phyloP scores from a whole-genome alignment of 192 early-diverging fungal genomes.

The Diversispora epigaea region DNA sequence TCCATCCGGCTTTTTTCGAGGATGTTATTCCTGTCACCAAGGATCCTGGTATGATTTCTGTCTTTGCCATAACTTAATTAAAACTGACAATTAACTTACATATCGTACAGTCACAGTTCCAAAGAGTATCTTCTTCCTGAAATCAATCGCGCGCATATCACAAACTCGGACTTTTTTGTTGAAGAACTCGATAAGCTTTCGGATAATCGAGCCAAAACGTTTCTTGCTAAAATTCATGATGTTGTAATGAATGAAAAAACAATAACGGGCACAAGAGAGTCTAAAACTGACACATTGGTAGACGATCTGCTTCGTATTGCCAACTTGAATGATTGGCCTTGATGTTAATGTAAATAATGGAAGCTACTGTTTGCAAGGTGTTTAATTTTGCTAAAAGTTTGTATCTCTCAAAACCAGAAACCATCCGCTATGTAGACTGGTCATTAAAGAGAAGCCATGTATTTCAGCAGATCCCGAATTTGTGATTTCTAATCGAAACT shows the following conservation, averaged over 20 bases:
- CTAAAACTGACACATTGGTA: constrained; percentile 16
- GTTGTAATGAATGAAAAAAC: constrained; percentile 18
- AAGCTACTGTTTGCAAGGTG: background rate
- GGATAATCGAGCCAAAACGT: constrained; percentile 14
- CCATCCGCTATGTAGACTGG: constrained; percentile 7
- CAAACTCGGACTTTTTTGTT: background rate
- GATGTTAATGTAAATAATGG: background rate
- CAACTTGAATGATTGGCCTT: constrained; percentile 3
- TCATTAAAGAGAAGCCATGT: background rate
- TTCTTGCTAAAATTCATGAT: constrained; percentile 17
- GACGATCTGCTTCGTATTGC: constrained; percentile 12
- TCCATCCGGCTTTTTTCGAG: constrained; percentile 7
- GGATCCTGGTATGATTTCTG: constrained; percentile 14
- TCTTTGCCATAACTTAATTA: constrained; percentile 14
- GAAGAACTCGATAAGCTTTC: constrained; percentile 6
- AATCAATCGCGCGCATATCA: constrained; percentile 6
- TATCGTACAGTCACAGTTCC: constrained; percentile 28
- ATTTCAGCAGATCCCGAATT: constrained; percentile 6
- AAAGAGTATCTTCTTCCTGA: constrained; percentile 27
- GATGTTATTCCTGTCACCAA: constrained; percentile 20
- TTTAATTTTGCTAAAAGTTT: background rate
- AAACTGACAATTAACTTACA: constrained; percentile 26
- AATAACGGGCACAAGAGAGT: too few species aligned
- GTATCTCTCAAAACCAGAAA: background rate
- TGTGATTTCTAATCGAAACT: background rate